These are phyloP conservation scores for Iris pallida DNA, from an alignment of 116 monocot species.

Conservation along the genomic window DNA sequence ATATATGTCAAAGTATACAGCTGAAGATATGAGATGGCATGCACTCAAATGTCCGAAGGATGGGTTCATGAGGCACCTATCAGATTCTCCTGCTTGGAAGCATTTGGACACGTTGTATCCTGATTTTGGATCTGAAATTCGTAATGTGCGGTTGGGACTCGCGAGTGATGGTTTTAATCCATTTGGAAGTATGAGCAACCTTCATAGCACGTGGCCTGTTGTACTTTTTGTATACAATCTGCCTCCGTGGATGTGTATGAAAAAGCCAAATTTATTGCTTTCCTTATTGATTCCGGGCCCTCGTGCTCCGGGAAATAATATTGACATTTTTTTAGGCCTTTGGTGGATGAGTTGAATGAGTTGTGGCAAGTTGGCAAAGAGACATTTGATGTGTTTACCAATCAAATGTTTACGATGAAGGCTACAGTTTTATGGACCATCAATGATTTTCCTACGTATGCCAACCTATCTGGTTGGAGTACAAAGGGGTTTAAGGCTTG, in stretches of 20 bases:
- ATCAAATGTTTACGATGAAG: too few species aligned
- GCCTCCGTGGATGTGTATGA: too few species aligned
- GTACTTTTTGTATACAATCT: constrained; percentile 4
- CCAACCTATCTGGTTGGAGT: constrained; percentile 4
- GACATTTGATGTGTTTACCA: too few species aligned
- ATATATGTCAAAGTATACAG: constrained; percentile 1
- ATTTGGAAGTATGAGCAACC: constrained; percentile 1
- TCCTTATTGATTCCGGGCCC: too few species aligned
- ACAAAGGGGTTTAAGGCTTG: not conserved
- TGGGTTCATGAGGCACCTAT: constrained; percentile 3
- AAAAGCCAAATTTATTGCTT: too few species aligned
- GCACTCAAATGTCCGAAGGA: not conserved
- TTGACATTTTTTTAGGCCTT: too few species aligned
- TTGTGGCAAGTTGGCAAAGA: too few species aligned
- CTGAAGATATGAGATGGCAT: not conserved
- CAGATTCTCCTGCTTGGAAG: not conserved
- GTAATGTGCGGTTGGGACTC: constrained; percentile 19
- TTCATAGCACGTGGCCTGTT: constrained; percentile 20
- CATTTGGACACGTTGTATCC: not conserved
- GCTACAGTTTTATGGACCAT: too few species aligned
- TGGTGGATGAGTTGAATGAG: too few species aligned
- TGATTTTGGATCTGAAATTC: not conserved
- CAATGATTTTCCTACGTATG: too few species aligned
- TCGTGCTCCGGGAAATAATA: too few species aligned
- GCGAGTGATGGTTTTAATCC: constrained; percentile 23